These are phyloP conservation scores for Macrolepiota fuliginosa DNA, from an alignment of 768 basidiomycete genomes.

Conservation along the genomic window DNA sequence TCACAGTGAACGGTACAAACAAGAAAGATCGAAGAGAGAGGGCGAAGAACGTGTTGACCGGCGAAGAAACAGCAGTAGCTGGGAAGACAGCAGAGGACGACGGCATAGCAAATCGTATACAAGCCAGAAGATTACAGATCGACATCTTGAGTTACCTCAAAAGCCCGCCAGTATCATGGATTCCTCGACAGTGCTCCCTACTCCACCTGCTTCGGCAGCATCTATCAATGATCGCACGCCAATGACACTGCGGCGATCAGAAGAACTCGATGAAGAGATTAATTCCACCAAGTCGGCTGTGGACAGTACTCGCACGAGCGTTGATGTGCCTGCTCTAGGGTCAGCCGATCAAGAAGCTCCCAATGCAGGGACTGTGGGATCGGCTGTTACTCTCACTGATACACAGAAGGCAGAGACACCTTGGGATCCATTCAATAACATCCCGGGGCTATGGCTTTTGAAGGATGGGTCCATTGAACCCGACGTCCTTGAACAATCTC, in stretches of 20 bases:
- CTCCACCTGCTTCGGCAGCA: background rate
- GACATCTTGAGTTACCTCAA: background rate
- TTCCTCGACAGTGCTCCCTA: background rate
- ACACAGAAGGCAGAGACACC: background rate
- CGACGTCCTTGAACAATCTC: constrained; percentile 31
- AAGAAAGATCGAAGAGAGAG: background rate
- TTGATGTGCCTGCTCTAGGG: background rate
- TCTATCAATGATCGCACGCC: background rate
- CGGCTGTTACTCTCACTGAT: background rate
- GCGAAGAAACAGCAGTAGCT: background rate
- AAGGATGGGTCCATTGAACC: constrained; percentile 28
- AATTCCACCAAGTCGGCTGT: background rate
- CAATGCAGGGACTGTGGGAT: background rate
- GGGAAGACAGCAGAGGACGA: background rate
- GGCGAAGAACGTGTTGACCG: background rate
- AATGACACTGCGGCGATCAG: background rate
- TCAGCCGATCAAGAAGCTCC: background rate
- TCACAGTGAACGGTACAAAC: background rate
- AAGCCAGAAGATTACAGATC: background rate
- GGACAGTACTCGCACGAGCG: background rate
- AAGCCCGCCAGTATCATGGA: background rate
- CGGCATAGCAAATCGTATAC: background rate
- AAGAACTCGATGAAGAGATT: background rate
- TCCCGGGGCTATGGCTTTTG: constrained; percentile 42
- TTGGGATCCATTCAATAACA: constrained; percentile 26